Conservation (phyloP, 805 yeast genomes). For the Cyberlindnera mississippiensis region DNA sequence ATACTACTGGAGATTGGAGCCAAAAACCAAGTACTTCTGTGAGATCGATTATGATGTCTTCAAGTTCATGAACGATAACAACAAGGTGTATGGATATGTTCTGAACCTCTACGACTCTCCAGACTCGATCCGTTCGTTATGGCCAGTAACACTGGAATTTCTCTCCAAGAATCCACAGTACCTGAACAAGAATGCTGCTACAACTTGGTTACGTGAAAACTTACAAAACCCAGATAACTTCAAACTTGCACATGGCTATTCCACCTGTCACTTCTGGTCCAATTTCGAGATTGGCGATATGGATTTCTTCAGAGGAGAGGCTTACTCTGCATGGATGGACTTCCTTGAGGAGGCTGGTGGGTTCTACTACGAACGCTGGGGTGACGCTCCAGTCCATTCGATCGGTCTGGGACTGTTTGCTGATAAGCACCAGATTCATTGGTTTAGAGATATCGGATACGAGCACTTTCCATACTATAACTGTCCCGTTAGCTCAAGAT, state of each 20-base stretch:
- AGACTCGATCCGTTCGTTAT: slow-evolving; percentile 54
- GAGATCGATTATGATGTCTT: slow-evolving; percentile 74
- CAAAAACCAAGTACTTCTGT: slow-evolving; percentile 63
- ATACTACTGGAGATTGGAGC: slow-evolving; percentile 84
- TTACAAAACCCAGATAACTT: slow-evolving; percentile 46
- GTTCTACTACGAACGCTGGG: slow-evolving; percentile 90
- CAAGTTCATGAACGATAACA: slow-evolving; percentile 62
- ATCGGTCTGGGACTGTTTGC: slow-evolving; percentile 70
- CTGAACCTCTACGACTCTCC: slow-evolving; percentile 68
- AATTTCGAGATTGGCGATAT: slow-evolving; percentile 83
- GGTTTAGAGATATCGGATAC: slow-evolving; percentile 86
- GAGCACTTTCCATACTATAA: slow-evolving; percentile 69
- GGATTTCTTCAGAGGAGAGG: slow-evolving; percentile 71
- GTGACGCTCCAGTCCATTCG: slow-evolving; percentile 89
- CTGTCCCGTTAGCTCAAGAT: slow-evolving; percentile 61
- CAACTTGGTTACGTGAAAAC: slow-evolving; percentile 60
- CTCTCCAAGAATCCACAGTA: slow-evolving; percentile 53
- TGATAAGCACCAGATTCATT: slow-evolving; percentile 65
- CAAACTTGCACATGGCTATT: slow-evolving; percentile 41
- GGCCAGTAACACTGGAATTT: slow-evolving; percentile 67
- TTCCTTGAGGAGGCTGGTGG: slow-evolving; percentile 68
- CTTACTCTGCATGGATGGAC: slow-evolving; percentile 62
- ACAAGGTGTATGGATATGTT: slow-evolving; percentile 71
- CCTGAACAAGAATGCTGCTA: slow-evolving; percentile 54
- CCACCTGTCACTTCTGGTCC: slow-evolving; percentile 84